These are phyloP conservation scores for Limonium bicolor DNA, from an alignment of 148 eudicot genomes.

Conservation along the genomic window DNA sequence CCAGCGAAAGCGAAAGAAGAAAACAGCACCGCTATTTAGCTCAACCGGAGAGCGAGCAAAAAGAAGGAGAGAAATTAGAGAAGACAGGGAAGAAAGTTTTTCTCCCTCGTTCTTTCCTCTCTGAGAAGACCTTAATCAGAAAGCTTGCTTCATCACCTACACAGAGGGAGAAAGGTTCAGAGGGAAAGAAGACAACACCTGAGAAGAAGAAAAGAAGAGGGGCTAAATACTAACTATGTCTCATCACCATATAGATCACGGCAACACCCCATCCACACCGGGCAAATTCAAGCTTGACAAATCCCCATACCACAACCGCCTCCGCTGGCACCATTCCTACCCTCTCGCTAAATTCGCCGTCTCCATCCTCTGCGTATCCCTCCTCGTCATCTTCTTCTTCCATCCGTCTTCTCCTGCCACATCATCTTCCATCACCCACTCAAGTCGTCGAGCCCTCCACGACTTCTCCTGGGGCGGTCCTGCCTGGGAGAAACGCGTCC, in stretches of 20 bases:
- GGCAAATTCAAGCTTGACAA: slow-evolving; percentile 69
- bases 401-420: neutral
- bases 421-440: slow-evolving; percentile 1
- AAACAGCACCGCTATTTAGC: no score
- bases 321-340: slow-evolving; percentile 31
- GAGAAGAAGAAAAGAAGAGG: slow-evolving; percentile 25
- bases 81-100: no score
- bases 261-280: slow-evolving; percentile 40
- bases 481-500: slow-evolving; percentile 13
- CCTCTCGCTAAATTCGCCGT: slow-evolving; percentile 40
- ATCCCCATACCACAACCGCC: slow-evolving; percentile 31
- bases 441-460: slow-evolving; percentile 4
- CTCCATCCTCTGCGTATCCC: slow-evolving; percentile 12
- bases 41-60: no score
- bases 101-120: no score
- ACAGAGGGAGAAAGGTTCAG: neutral
- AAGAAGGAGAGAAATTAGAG: no score
- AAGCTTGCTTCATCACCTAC: no score
- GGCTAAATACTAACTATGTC: no score
- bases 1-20: no score
- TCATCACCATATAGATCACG: no score
- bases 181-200: neutral
- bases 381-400: neutral
- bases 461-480: slow-evolving; percentile 10
- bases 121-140: no score